Evolutionary conservation across 1,139 yeast species (phyloP).

Genomic region (Diutina pseudorugosa): DNA sequence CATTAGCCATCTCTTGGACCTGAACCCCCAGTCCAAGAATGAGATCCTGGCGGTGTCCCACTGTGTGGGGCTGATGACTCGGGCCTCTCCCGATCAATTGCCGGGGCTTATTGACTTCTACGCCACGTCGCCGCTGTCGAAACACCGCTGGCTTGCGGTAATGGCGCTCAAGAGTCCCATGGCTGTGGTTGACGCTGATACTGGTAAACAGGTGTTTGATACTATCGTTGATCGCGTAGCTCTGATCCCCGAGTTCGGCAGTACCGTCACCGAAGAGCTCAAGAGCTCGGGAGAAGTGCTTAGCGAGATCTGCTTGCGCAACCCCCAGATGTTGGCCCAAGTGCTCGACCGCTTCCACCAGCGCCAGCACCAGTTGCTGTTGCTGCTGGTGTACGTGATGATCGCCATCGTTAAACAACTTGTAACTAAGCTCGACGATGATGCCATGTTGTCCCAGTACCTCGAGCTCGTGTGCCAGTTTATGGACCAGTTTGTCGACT

Average conservation of each 20-base stretch:
- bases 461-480: background rate
- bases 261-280: background rate
- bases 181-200: background rate
- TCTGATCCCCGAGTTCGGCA: background rate
- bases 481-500: slow-evolving; percentile 12
- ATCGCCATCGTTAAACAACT: slow-evolving; percentile 1
- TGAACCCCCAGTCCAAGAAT: background rate
- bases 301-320: background rate
- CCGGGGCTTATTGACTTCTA: background rate
- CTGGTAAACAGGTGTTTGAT: background rate
- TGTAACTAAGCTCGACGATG: background rate
- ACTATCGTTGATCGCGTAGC: background rate
- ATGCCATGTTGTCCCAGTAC: background rate
- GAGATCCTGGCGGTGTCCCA: background rate
- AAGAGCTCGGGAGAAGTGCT: slow-evolving; percentile 3
- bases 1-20: background rate
- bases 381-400: background rate
- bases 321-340: slow-evolving; percentile 7
- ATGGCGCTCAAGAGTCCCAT: background rate
- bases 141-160: slow-evolving; percentile 1
- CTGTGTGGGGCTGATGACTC: slow-evolving; percentile 2
- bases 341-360: slow-evolving; percentile 12
- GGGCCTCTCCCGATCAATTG: background rate
- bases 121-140: background rate
- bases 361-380: background rate